These are phyloP conservation scores for Talaromyces proteolyticus DNA, from an alignment of 495 filamentous ascomycete genomes.

Conservation along the genomic window DNA sequence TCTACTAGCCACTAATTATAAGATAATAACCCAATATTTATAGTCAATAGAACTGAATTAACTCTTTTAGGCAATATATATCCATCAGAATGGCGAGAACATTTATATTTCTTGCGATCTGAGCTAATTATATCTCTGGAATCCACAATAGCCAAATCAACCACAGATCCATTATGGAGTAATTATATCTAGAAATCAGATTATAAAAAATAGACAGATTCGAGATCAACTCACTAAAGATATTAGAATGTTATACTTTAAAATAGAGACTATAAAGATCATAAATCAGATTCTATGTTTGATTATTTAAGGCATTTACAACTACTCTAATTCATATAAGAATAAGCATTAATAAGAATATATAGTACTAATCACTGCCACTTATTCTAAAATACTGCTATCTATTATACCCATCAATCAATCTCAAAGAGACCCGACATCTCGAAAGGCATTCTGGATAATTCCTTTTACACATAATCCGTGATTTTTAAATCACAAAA, in stretches of 20 bases:
- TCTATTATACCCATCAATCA: neutral
- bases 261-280: conserved; percentile 25
- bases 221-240: conserved; percentile 22
- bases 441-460: neutral
- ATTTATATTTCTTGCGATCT: conserved; percentile 12
- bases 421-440: neutral
- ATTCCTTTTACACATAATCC: neutral
- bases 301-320: conserved; percentile 17
- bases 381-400: conserved; percentile 12
- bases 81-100: conserved; percentile 9
- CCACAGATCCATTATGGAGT: conserved; percentile 18
- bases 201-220: conserved; percentile 17
- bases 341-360: conserved; percentile 18
- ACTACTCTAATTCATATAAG: conserved; percentile 20
- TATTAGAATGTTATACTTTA: conserved; percentile 17
- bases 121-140: conserved; percentile 6
- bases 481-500: neutral
- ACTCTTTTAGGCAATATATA: conserved; percentile 21
- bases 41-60: conserved; percentile 15
- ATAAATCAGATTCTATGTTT: conserved; percentile 17
- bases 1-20: conserved; percentile 4
- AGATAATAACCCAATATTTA: conserved; percentile 7
- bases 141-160: conserved; percentile 3
- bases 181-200: conserved; percentile 19
- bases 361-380: conserved; percentile 14